Evolutionary conservation across 352 stramenopile genomes (phyloP).

Genomic region (Phytophthora multivora): DNA sequence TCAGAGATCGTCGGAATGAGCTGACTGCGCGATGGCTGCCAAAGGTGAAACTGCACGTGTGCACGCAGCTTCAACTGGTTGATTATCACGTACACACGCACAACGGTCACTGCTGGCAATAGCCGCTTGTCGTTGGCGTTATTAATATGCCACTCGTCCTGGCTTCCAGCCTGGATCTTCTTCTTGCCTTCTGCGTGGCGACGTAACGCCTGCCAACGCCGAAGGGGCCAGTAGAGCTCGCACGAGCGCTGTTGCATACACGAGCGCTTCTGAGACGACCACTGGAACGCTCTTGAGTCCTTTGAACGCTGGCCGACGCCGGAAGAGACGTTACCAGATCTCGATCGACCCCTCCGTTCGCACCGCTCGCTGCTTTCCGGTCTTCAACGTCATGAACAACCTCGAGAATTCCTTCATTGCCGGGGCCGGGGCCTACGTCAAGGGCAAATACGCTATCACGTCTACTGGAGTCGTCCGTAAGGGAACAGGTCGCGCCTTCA

Average conservation of each 20-base stretch:
- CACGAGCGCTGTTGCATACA: conserved; percentile 11
- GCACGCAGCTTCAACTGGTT: conserved; percentile 13
- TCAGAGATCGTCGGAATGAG: conserved; percentile 8
- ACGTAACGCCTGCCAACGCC: conserved; percentile 40
- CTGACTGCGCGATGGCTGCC: neutral
- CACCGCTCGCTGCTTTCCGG: neutral
- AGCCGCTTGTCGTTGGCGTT: conserved; percentile 13
- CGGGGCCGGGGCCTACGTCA: conserved; percentile 74
- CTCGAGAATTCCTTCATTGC: conserved; percentile 84
- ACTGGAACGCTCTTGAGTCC: conserved; percentile 5
- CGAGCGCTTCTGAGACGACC: conserved; percentile 27
- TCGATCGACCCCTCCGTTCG: conserved; percentile 19
- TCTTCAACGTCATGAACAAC: conserved; percentile 42
- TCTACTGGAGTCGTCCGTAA: conserved; percentile 80
- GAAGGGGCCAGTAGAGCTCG: conserved; percentile 32
- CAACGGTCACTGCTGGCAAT: conserved; percentile 26
- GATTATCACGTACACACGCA: conserved; percentile 1
- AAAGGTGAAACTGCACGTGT: conserved; percentile 10
- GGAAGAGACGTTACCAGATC: conserved; percentile 43
- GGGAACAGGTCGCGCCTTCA: conserved; percentile 80
- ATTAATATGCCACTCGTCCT: conserved; percentile 23
- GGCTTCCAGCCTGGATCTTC: conserved; percentile 12
- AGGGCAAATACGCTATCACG: conserved; percentile 83
- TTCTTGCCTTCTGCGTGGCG: conserved; percentile 13
- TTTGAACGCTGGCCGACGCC: neutral